These are phyloP conservation scores for Pyrenophora teres DNA, from an alignment of 2,329 filamentous ascomycete species.

Conservation along the genomic window DNA sequence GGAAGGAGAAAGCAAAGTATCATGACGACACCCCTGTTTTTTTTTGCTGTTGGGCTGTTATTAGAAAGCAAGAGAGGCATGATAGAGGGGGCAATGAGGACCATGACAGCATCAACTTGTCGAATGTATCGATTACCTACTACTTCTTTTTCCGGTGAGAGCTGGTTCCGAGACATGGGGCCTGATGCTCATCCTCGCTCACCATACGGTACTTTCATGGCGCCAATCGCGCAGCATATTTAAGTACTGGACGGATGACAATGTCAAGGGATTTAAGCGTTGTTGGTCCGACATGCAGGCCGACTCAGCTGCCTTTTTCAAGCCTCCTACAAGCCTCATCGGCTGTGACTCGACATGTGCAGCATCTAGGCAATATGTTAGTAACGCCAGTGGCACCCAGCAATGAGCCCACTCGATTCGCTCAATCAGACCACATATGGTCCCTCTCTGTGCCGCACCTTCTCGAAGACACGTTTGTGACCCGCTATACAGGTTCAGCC, in stretches of 20 bases:
- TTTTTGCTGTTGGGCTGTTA: too few relatives aligned
- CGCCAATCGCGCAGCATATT: constrained; percentile 1
- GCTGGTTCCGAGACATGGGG: neutral
- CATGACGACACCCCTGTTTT: too few relatives aligned
- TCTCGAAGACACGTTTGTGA: constrained; percentile 7
- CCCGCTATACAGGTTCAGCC: constrained; percentile 9
- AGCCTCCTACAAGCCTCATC: neutral
- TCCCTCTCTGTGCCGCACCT: constrained; percentile 5
- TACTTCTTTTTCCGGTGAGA: too few relatives aligned
- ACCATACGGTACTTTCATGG: neutral
- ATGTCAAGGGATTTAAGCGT: neutral
- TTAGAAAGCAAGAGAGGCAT: too few relatives aligned
- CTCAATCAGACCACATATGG: neutral
- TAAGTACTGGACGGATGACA: neutral
- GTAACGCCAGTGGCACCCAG: neutral
- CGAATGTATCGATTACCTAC: neutral
- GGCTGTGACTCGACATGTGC: neutral
- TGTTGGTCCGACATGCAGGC: neutral
- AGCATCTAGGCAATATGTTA: too few relatives aligned
- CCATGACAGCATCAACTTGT: too few relatives aligned
- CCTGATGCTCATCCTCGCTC: neutral
- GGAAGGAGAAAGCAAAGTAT: too few relatives aligned
- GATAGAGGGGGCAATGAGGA: too few relatives aligned
- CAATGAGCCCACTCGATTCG: neutral
- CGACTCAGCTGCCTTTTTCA: neutral